Evolutionary conservation across 768 basidiomycete species (phyloP).

Genomic region (Mycena rebaudengoi): DNA sequence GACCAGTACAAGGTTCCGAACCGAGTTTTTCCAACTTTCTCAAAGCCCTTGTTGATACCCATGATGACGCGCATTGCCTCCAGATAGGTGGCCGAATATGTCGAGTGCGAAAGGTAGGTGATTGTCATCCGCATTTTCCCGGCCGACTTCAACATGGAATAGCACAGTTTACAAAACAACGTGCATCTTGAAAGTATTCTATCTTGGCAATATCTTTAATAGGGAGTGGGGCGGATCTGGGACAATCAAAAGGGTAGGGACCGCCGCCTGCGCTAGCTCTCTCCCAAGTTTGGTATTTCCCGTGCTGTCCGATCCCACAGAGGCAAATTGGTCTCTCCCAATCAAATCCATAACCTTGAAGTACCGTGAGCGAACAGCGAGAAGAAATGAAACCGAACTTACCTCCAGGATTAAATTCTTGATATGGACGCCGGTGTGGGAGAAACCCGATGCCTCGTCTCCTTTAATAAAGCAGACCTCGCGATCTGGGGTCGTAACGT

Average conservation of each 20-base stretch:
- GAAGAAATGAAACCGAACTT: neutral
- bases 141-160: neutral
- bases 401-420: constrained; percentile 11
- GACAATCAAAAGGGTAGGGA: constrained; percentile 25
- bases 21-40: constrained; percentile 28
- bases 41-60: constrained; percentile 20
- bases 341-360: constrained; percentile 23
- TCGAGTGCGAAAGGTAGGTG: constrained; percentile 20
- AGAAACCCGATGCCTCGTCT: constrained; percentile 25
- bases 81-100: constrained; percentile 10
- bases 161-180: constrained; percentile 10
- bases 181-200: constrained; percentile 25
- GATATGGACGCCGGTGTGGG: constrained; percentile 30
- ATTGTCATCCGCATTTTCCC: constrained; percentile 1
- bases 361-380: neutral
- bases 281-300: constrained; percentile 30
- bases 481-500: constrained; percentile 21
- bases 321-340: constrained; percentile 23
- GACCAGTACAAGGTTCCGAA: constrained; percentile 30
- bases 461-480: constrained; percentile 24
- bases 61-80: neutral
- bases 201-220: constrained; percentile 10
- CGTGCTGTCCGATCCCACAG: constrained; percentile 29
- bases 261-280: neutral
- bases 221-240: constrained; percentile 29